These are phyloP conservation scores for Aspergillus sparsus DNA, from an alignment of 495 filamentous ascomycete genomes.

Conservation along the genomic window DNA sequence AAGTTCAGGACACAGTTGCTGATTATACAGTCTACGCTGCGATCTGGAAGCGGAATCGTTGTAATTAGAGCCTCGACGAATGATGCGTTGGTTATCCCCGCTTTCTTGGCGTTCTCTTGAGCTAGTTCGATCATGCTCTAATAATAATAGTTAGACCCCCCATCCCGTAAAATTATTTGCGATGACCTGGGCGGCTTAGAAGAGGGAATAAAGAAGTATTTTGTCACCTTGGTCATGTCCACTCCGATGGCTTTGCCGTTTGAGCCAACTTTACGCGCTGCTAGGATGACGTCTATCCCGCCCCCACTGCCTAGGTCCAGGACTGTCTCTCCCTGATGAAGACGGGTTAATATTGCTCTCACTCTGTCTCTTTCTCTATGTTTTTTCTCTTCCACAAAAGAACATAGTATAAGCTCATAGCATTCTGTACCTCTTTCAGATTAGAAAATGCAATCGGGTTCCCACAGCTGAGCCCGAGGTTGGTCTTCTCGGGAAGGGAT, in stretches of 20 bases:
- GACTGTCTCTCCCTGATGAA: constrained; percentile 54
- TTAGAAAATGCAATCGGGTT: constrained; percentile 58
- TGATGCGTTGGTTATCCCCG: constrained; percentile 37
- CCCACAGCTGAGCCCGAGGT: constrained; percentile 62
- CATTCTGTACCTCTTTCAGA: constrained; percentile 34
- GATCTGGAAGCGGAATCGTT: constrained; percentile 39
- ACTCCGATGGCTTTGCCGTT: constrained; percentile 57
- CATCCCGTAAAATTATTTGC: too few relatives aligned
- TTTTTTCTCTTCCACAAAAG: neutral
- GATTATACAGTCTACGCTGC: constrained; percentile 56
- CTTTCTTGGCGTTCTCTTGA: constrained; percentile 30
- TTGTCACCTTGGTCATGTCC: constrained; percentile 61
- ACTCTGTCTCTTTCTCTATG: neutral
- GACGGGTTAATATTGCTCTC: neutral
- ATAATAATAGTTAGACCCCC: neutral
- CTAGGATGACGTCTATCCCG: constrained; percentile 63
- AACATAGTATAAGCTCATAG: neutral
- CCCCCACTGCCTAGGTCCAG: constrained; percentile 61
- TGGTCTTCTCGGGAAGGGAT: constrained; percentile 53
- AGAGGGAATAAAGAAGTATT: neutral
- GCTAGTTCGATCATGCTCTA: constrained; percentile 60
- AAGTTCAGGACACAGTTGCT: constrained; percentile 64
- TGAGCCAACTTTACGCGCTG: constrained; percentile 52
- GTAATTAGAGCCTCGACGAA: constrained; percentile 56
- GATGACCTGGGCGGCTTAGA: too few relatives aligned